A percentile compares a stretch with the other conserved stretches of the same genome.
phyloP scores from a whole-genome alignment of 108 stramenopile genomes.

The Pelagomonas calceolata region DNA sequence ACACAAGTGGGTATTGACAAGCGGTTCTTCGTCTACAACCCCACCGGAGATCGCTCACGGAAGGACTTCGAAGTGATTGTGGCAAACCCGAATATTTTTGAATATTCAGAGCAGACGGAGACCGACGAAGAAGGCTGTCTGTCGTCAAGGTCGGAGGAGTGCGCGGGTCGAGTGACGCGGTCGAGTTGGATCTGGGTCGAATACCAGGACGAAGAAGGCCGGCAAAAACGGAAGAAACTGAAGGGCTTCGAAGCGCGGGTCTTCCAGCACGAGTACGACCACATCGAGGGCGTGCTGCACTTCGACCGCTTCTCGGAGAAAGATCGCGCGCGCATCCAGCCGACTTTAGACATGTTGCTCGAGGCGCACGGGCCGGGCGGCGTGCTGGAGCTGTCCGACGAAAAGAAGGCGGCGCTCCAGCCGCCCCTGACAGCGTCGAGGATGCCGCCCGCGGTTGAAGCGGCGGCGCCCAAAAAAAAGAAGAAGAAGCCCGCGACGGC shows the following conservation, averaged over 20 bases:
- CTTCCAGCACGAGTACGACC: constrained; percentile 43
- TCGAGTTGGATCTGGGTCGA: constrained; percentile 22
- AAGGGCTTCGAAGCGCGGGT: constrained; percentile 31
- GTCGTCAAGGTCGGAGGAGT: constrained; percentile 19
- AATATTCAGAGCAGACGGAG: constrained; percentile 15
- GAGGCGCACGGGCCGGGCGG: constrained; percentile 10
- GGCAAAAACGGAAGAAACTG: constrained; percentile 7
- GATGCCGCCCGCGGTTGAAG: too few relatives aligned
- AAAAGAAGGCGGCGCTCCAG: too few relatives aligned
- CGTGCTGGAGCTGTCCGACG: too few relatives aligned
- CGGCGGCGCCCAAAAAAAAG: too few relatives aligned
- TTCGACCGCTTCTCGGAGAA: constrained; percentile 24
- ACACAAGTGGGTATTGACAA: constrained; percentile 35
- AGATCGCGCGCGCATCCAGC: constrained; percentile 23
- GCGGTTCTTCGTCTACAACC: constrained; percentile 34
- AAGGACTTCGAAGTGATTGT: constrained; percentile 23
- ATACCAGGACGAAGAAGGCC: constrained; percentile 18
- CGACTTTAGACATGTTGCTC: constrained; percentile 22
- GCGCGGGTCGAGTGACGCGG: constrained; percentile 16
- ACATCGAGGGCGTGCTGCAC: constrained; percentile 27
- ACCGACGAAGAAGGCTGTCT: constrained; percentile 32
- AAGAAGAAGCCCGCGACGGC: too few relatives aligned
- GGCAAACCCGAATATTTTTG: constrained; percentile 28
- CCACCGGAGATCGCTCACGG: constrained; percentile 1
- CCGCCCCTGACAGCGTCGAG: too few relatives aligned